Evolutionary conservation across 345 rosid species (phyloP), one percentile per base, ranked within the genome.

Genomic region (Durio zibethinus): DNA sequence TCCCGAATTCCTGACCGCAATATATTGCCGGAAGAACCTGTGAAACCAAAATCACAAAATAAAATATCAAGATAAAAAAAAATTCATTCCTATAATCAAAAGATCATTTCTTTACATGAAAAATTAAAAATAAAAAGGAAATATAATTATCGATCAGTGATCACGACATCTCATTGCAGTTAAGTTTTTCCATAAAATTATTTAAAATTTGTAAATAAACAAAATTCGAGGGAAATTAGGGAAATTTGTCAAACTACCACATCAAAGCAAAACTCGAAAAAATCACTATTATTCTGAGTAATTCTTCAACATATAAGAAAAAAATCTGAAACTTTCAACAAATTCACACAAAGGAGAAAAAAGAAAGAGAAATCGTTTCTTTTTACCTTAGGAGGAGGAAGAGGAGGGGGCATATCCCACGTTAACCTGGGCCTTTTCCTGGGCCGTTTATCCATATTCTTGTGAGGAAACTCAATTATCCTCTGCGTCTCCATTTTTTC

Each of bases 361-460:
- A 74, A 2, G 5, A n/a, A 33, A 29, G n/a, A n/a, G n/a, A 53
- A 40, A 57, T 27, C 5, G 27, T 3, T 4, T 4, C 21, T 33
- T 10, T 47, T 47, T 63, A 92, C 97, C 92, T 86, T 83, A 74
- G 84, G 76, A 68, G 84, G 76, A 81, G 88, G 82, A 79, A 84
- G 84, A 72, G 76, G 85, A 82, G 92, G 90, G 0, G 87, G 86
- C 72, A 85, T 79, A 78, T 90, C 94, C 97, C 97, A 92, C 6
- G 93, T 77, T 57, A 92, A 84, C 7, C 97, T 87, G 7, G 92
- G 92, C 54, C 91, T 85, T 80, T 92, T 92, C 79, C 90, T 85
- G 2, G 94, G 97, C 27, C 97, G 93, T 61, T 88, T 90, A 78
- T 90, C 94, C 81, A 85, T 86, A 78, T 72, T 87, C 76, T 82